These are phyloP conservation scores for Excoecaria agallocha DNA, from an alignment of 345 rosid genomes.

Conservation along the genomic window DNA sequence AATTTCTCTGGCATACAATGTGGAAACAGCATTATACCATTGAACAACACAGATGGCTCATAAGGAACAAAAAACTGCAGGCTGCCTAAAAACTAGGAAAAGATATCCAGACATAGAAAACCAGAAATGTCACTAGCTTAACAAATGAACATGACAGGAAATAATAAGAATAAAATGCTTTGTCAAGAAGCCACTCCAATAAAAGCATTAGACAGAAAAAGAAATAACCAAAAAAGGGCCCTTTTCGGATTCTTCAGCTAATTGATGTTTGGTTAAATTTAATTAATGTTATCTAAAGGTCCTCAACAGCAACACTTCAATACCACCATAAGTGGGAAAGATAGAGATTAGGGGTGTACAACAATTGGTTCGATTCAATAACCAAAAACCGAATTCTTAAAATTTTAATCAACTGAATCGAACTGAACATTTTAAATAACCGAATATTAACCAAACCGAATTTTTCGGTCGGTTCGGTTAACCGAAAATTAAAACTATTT, in stretches of 20 bases:
- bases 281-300: background rate
- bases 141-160: background rate
- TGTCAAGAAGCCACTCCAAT: background rate
- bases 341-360: too few species aligned
- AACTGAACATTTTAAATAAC: too few species aligned
- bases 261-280: background rate
- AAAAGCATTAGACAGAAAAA: background rate
- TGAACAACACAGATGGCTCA: slow-evolving; percentile 2
- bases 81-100: background rate
- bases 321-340: background rate
- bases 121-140: background rate
- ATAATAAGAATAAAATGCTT: background rate
- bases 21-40: background rate
- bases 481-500: too few species aligned
- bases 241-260: background rate
- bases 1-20: background rate
- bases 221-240: background rate
- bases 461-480: too few species aligned
- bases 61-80: background rate
- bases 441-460: too few species aligned
- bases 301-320: background rate
- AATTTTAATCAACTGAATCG: too few species aligned
- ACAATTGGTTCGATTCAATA: too few species aligned
- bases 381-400: too few species aligned
- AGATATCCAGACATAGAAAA: background rate